Percentiles rank a stretch among this genome's conserved stretches.
These are phyloP conservation scores for Zizania palustris DNA, from an alignment of 202 grass and related monocot species.

Conservation along the genomic window DNA sequence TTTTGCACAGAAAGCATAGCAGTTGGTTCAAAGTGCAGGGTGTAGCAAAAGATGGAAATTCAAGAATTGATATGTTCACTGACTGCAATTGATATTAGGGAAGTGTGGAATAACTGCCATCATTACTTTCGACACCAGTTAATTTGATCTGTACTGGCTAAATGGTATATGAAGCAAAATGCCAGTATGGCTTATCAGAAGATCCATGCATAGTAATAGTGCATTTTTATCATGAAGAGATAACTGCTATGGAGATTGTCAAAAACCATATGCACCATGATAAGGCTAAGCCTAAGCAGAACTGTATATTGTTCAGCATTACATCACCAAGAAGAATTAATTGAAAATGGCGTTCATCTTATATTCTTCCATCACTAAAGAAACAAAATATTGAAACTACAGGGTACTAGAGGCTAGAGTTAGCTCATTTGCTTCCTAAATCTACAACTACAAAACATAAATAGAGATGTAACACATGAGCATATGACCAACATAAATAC, in stretches of 20 bases:
- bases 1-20: constrained; percentile 17
- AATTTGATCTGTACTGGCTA: constrained; percentile 9
- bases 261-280: neutral
- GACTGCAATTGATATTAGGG: constrained; percentile 15
- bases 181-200: constrained; percentile 18
- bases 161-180: constrained; percentile 21
- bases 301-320: constrained; percentile 22
- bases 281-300: constrained; percentile 11
- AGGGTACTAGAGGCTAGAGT: neutral
- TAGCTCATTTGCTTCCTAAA: constrained; percentile 30
- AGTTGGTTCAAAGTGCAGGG: neutral
- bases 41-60: constrained; percentile 5
- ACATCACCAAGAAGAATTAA: neutral
- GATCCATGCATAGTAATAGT: neutral
- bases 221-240: constrained; percentile 14
- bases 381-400: constrained; percentile 13
- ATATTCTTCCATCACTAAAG: neutral
- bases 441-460: neutral
- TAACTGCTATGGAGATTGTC: neutral
- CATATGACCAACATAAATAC: neutral
- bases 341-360: neutral
- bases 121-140: neutral
- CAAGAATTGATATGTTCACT: constrained; percentile 8
- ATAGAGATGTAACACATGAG: neutral
- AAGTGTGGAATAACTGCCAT: constrained; percentile 5